A percentile compares a stretch with the other conserved stretches of the same genome.
These are phyloP conservation scores for Aphanomyces invadans DNA, from an alignment of 352 stramenopile species.

Conservation along the genomic window DNA sequence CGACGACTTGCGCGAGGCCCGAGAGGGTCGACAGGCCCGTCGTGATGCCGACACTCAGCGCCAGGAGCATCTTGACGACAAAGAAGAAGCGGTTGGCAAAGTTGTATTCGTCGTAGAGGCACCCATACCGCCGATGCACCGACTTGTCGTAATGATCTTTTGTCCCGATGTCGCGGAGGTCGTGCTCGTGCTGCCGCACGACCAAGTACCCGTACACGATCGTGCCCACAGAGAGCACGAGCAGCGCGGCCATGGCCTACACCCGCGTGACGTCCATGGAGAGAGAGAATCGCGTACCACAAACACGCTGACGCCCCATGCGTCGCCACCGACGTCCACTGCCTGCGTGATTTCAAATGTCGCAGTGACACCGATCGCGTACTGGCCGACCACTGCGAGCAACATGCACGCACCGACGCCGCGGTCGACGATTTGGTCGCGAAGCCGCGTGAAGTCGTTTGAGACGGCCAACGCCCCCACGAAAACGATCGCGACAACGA, in stretches of 20 bases:
- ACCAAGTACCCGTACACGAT: constrained; percentile 71
- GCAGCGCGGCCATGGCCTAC: constrained; percentile 44
- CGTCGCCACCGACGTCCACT: constrained; percentile 47
- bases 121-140: constrained; percentile 67
- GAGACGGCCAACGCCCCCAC: constrained; percentile 44
- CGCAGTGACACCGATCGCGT: constrained; percentile 67
- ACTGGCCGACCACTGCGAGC: constrained; percentile 76
- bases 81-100: constrained; percentile 85
- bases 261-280: neutral
- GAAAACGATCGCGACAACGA: constrained; percentile 42
- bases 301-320: constrained; percentile 48
- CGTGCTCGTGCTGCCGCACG: constrained; percentile 66
- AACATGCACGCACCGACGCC: constrained; percentile 72
- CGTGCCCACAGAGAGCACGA: constrained; percentile 67
- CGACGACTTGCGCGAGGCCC: constrained; percentile 65
- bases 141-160: constrained; percentile 82
- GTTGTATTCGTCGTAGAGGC: constrained; percentile 83
- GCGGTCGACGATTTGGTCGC: constrained; percentile 71
- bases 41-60: constrained; percentile 65
- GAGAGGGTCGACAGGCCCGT: constrained; percentile 72
- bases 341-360: constrained; percentile 83
- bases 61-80: constrained; percentile 69
- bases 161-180: constrained; percentile 68
- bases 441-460: constrained; percentile 44
- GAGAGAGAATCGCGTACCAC: constrained; percentile 21